A percentile compares a stretch with the other conserved stretches of the same genome.
Conservation (phyloP, 495 filamentous ascomycete species). For the Cryomyces minteri region DNA sequence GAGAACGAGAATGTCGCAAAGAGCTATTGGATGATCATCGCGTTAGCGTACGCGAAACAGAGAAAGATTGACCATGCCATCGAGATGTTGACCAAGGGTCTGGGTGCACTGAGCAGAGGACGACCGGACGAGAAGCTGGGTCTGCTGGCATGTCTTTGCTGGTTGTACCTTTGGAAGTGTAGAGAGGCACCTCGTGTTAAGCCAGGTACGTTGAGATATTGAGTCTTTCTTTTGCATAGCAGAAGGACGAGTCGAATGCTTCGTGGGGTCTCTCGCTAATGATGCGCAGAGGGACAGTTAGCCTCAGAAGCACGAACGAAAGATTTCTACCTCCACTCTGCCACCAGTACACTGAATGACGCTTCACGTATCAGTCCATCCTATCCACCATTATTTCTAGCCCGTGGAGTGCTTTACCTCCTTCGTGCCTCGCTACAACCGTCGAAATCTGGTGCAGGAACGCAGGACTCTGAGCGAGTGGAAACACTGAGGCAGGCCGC, state of each 20-base stretch:
- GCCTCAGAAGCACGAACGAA: slow-evolving; percentile 66
- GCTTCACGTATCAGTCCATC: slow-evolving; percentile 84
- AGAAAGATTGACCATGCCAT: slow-evolving; percentile 83
- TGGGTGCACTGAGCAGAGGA: slow-evolving; percentile 50
- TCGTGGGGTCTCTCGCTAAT: neutral
- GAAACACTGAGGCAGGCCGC: slow-evolving; percentile 65
- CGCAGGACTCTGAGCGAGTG: slow-evolving; percentile 53
- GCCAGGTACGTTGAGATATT: slow-evolving; percentile 21
- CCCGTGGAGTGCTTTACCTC: slow-evolving; percentile 77
- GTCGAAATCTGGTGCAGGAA: slow-evolving; percentile 40
- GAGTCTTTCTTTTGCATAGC: slow-evolving; percentile 6
- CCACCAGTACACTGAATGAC: slow-evolving; percentile 80
- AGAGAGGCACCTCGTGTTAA: slow-evolving; percentile 59
- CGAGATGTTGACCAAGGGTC: slow-evolving; percentile 73
- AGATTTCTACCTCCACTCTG: slow-evolving; percentile 79
- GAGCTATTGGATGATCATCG: slow-evolving; percentile 87
- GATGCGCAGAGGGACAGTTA: slow-evolving; percentile 19
- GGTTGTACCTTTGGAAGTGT: slow-evolving; percentile 85
- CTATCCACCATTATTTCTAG: slow-evolving; percentile 72
- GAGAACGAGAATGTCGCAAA: slow-evolving; percentile 80
- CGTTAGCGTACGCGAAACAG: slow-evolving; percentile 94
- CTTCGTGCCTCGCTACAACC: slow-evolving; percentile 75
- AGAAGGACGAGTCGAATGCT: neutral
- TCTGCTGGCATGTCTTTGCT: slow-evolving; percentile 68
- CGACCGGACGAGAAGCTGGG: slow-evolving; percentile 71